phyloP scores from a whole-genome alignment of 2,329 filamentous ascomycete genomes.

The Hymenotorrendiella dingleyae region DNA sequence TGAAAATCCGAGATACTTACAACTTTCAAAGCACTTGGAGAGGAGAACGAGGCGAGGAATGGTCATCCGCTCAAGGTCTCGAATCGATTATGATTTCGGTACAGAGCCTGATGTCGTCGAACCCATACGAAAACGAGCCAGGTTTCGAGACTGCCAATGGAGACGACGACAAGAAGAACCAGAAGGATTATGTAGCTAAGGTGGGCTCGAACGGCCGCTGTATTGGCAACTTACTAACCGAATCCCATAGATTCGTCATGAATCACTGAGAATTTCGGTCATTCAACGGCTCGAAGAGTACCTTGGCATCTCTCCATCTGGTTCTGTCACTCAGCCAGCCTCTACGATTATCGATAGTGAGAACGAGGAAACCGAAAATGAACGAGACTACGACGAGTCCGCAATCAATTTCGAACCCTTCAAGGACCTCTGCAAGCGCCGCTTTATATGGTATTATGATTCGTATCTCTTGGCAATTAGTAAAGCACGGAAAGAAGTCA shows the following conservation, averaged over 20 bases:
- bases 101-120: slow-evolving; percentile 88
- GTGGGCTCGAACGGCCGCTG: slow-evolving; percentile 35
- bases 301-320: slow-evolving; percentile 54
- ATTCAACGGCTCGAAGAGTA: slow-evolving; percentile 80
- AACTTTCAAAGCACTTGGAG: slow-evolving; percentile 72
- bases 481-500: slow-evolving; percentile 56
- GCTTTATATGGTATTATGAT: slow-evolving; percentile 95
- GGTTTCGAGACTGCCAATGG: slow-evolving; percentile 76
- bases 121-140: slow-evolving; percentile 94
- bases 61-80: slow-evolving; percentile 92
- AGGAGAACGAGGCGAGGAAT: slow-evolving; percentile 84
- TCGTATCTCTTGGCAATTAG: slow-evolving; percentile 71
- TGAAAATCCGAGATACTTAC: slow-evolving; percentile 7
- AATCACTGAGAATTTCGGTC: slow-evolving; percentile 79
- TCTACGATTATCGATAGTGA: slow-evolving; percentile 35
- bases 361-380: slow-evolving; percentile 45
- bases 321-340: slow-evolving; percentile 34
- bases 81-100: slow-evolving; percentile 94
- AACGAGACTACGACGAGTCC: slow-evolving; percentile 38
- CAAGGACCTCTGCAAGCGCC: slow-evolving; percentile 80
- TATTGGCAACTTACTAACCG: slow-evolving; percentile 1
- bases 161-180: slow-evolving; percentile 63
- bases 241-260: slow-evolving; percentile 72
- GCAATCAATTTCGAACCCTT: slow-evolving; percentile 72
- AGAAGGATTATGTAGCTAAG: slow-evolving; percentile 74